Conservation (phyloP, 495 filamentous ascomycete genomes). For the Tuber aestivum region DNA sequence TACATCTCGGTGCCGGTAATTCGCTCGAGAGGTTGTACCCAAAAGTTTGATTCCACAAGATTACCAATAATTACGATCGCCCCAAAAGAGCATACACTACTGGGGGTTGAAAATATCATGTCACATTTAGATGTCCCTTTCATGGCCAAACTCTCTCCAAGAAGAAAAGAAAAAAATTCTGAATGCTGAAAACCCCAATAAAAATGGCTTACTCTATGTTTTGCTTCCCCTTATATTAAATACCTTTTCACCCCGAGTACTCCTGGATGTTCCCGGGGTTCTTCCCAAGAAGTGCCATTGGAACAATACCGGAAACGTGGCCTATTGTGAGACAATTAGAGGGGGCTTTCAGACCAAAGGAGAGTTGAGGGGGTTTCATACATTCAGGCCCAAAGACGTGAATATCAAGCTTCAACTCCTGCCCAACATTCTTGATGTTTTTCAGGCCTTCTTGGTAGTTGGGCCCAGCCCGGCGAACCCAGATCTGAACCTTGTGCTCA, state of each 20-base stretch:
- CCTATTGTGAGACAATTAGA: constrained; percentile 2
- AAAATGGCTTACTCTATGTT: background rate
- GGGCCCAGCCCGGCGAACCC: constrained; percentile 96
- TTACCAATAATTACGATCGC: background rate
- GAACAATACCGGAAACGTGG: constrained; percentile 61
- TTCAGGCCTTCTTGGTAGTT: constrained; percentile 99
- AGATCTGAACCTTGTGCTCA: constrained; percentile 98
- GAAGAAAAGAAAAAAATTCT: background rate
- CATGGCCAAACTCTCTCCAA: background rate
- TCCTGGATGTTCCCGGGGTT: constrained; percentile 40
- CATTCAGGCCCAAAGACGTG: constrained; percentile 99
- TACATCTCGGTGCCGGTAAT: background rate
- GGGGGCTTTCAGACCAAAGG: background rate
- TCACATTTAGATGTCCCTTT: background rate
- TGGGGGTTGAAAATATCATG: background rate
- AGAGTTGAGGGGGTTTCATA: constrained; percentile 48
- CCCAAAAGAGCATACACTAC: background rate
- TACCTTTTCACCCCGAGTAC: constrained; percentile 32
- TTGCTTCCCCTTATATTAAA: background rate
- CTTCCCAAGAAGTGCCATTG: constrained; percentile 53
- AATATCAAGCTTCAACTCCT: constrained; percentile 88
- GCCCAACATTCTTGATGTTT: constrained; percentile 95
- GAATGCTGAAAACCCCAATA: background rate
- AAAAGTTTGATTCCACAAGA: background rate
- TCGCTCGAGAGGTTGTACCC: background rate